These are phyloP conservation scores for Ceratobasidium sp. DNA, from an alignment of 1,284 basidiomycete genomes.

Conservation along the genomic window DNA sequence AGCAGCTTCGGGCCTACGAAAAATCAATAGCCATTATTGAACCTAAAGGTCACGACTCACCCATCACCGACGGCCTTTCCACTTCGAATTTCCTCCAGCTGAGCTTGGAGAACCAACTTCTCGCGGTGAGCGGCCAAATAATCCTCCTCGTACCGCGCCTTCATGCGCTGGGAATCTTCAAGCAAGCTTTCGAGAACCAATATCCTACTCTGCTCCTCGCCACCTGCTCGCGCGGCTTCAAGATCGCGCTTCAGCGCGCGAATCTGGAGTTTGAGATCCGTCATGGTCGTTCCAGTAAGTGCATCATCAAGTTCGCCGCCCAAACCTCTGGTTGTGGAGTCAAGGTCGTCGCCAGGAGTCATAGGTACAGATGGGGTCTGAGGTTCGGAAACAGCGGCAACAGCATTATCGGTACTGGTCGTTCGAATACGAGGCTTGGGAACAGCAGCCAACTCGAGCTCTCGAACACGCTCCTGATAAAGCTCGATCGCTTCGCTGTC, in stretches of 20 bases:
- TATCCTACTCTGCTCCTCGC: conserved; percentile 73
- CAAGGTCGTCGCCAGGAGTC: conserved; percentile 53
- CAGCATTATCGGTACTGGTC: conserved; percentile 29
- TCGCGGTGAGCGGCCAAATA: conserved; percentile 85
- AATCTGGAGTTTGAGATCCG: conserved; percentile 85
- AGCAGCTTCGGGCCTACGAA: conserved; percentile 74
- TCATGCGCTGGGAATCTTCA: conserved; percentile 88
- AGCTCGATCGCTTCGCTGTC: conserved; percentile 86
- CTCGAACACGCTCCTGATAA: conserved; percentile 89
- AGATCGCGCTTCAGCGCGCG: conserved; percentile 83
- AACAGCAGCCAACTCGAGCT: conserved; percentile 68
- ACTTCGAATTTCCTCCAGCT: conserved; percentile 86
- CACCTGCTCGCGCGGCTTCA: conserved; percentile 71
- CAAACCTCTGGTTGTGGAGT: conserved; percentile 60
- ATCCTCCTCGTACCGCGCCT: conserved; percentile 85
- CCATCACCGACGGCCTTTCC: conserved; percentile 83
- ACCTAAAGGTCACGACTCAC: conserved; percentile 51
- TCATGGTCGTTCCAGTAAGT: conserved; percentile 82
- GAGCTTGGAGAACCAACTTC: conserved; percentile 77
- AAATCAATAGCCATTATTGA: conserved; percentile 12
- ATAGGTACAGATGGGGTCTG: conserved; percentile 43
- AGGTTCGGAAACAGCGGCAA: conserved; percentile 17
- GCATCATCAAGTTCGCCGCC: conserved; percentile 86
- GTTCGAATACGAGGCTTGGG: conserved; percentile 32
- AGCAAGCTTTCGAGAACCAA: conserved; percentile 87